Evolutionary conservation across 352 stramenopile genomes (phyloP).

Genomic region (Achlya hypogyna): DNA sequence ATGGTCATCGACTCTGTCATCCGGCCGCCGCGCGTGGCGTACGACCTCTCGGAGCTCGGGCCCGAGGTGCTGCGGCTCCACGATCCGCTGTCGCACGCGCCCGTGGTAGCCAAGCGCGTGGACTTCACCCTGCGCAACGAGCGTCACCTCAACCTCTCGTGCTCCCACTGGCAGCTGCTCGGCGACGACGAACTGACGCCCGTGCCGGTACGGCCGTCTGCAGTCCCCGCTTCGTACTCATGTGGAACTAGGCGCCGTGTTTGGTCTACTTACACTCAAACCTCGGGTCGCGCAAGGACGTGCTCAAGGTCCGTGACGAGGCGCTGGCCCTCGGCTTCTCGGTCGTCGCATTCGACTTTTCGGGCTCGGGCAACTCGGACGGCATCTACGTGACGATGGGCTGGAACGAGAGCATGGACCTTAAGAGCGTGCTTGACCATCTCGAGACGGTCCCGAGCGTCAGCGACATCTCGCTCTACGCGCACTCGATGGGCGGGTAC

Average conservation of each 20-base stretch:
- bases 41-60: slow-evolving; percentile 43
- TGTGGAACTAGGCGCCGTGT: slow-evolving; percentile 31
- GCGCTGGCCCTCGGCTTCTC: slow-evolving; percentile 63
- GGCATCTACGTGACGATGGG: slow-evolving; percentile 82
- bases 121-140: slow-evolving; percentile 68
- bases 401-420: slow-evolving; percentile 69
- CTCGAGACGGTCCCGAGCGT: slow-evolving; percentile 43
- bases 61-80: slow-evolving; percentile 34
- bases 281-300: slow-evolving; percentile 60
- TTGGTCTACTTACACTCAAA: slow-evolving; percentile 81
- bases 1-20: slow-evolving; percentile 69
- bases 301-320: slow-evolving; percentile 49
- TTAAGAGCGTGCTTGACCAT: slow-evolving; percentile 57
- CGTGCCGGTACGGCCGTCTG: background rate
- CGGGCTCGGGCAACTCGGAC: slow-evolving; percentile 62
- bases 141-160: slow-evolving; percentile 49
- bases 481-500: slow-evolving; percentile 77
- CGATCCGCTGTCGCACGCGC: slow-evolving; percentile 15
- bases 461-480: slow-evolving; percentile 55
- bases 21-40: slow-evolving; percentile 50
- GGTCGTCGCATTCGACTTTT: slow-evolving; percentile 75
- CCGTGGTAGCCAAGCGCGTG: slow-evolving; percentile 26
- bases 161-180: slow-evolving; percentile 72
- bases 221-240: background rate
- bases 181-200: slow-evolving; percentile 14